These are phyloP conservation scores for Yamadazyma taylorii DNA, from an alignment of 1,139 yeast species.

Conservation along the genomic window DNA sequence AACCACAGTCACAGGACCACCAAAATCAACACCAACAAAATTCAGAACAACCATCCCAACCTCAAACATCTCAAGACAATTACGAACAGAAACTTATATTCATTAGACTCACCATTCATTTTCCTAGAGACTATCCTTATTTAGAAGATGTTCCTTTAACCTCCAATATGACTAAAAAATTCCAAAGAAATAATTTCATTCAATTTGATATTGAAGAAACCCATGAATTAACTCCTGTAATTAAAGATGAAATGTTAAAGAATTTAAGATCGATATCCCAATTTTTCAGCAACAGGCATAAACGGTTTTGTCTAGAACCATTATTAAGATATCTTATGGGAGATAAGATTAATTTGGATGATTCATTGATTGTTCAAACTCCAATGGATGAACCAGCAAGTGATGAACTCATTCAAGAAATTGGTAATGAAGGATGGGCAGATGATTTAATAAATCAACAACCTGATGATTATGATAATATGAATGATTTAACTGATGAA, in stretches of 20 bases:
- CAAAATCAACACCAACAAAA: background rate
- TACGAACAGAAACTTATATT: slow-evolving; percentile 58
- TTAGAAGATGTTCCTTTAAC: slow-evolving; percentile 44
- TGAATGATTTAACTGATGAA: slow-evolving; percentile 26
- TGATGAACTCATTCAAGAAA: slow-evolving; percentile 25
- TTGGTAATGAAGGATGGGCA: slow-evolving; percentile 48
- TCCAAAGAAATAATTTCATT: slow-evolving; percentile 26
- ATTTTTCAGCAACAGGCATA: slow-evolving; percentile 53
- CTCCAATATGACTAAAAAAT: slow-evolving; percentile 18
- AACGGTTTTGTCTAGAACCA: slow-evolving; percentile 75
- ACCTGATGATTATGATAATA: slow-evolving; percentile 33
- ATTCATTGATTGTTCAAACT: slow-evolving; percentile 28
- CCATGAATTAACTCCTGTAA: slow-evolving; percentile 55
- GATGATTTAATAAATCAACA: slow-evolving; percentile 44
- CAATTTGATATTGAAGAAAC: slow-evolving; percentile 76
- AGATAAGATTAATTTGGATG: slow-evolving; percentile 62
- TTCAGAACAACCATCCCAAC: background rate
- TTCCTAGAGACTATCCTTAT: slow-evolving; percentile 73
- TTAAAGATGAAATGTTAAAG: slow-evolving; percentile 49
- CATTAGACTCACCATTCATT: slow-evolving; percentile 62
- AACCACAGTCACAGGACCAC: background rate
- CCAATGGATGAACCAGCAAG: slow-evolving; percentile 20
- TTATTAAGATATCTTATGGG: slow-evolving; percentile 80
- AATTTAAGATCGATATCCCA: slow-evolving; percentile 57
- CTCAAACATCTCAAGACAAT: slow-evolving; percentile 18